Evolutionary conservation across 139 green algal genomes (phyloP).

Genomic region (Picochlorum sp.): DNA sequence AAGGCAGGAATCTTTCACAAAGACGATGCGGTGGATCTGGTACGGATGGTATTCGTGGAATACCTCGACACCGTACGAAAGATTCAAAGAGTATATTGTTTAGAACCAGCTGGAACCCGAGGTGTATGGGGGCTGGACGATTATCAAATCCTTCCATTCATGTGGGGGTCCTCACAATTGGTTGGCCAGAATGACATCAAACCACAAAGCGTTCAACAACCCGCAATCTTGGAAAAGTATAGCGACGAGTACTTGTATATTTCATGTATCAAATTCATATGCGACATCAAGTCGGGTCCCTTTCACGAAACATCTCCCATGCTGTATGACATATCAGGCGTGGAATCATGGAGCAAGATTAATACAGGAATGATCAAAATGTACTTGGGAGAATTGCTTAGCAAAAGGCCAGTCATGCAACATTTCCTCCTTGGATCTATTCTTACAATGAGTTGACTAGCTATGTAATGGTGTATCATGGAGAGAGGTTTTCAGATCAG

Average conservation of each 20-base stretch:
- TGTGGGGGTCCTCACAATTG: constrained; percentile 81
- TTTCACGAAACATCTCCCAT: constrained; percentile 91
- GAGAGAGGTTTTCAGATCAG: no score
- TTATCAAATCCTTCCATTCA: constrained; percentile 96
- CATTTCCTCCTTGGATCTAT: constrained; percentile 83
- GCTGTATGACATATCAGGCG: constrained; percentile 84
- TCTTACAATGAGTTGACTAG: constrained; percentile 35
- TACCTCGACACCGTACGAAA: constrained; percentile 89
- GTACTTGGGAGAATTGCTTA: constrained; percentile 92
- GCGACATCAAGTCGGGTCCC: constrained; percentile 88
- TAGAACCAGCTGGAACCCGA: constrained; percentile 92
- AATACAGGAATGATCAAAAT: constrained; percentile 94
- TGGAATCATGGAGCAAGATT: constrained; percentile 86
- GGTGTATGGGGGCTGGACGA: constrained; percentile 97
- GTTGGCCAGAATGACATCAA: constrained; percentile 62
- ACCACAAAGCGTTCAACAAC: constrained; percentile 73
- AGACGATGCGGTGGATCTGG: constrained; percentile 27
- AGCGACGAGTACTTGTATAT: constrained; percentile 85
- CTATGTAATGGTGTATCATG: no score
- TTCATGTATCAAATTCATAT: constrained; percentile 61
- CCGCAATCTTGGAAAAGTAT: constrained; percentile 60
- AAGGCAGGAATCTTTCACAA: constrained; percentile 60
- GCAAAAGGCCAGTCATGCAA: constrained; percentile 98
- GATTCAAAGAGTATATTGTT: constrained; percentile 89
- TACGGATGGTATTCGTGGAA: constrained; percentile 40